phyloP scores from a whole-genome alignment of 495 filamentous ascomycete genomes.

The Rhypophila decipiens region DNA sequence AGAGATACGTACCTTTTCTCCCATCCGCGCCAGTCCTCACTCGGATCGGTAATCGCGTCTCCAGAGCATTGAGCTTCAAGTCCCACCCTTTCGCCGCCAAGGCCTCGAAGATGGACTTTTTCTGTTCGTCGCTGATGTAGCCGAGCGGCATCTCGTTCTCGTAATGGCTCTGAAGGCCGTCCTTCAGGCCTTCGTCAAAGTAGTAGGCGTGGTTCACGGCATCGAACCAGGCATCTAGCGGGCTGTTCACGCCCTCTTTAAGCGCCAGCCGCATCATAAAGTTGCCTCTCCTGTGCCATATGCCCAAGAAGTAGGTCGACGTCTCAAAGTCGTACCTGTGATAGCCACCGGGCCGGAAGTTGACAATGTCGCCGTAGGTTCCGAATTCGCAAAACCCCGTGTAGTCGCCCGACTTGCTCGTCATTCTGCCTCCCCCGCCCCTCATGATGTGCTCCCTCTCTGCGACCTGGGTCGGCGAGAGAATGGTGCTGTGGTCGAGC shows the following conservation, averaged over 20 bases:
- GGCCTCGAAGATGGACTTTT: conserved; percentile 22
- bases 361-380: conserved; percentile 33
- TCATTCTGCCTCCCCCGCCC: conserved; percentile 31
- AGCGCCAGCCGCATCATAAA: conserved; percentile 55
- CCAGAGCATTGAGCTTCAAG: conserved; percentile 34
- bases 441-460: conserved; percentile 67
- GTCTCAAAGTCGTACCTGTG: conserved; percentile 47
- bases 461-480: conserved; percentile 59
- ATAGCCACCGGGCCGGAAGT: conserved; percentile 30
- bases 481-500: conserved; percentile 42
- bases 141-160: conserved; percentile 31
- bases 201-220: conserved; percentile 54
- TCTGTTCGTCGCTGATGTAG: conserved; percentile 29
- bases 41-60: conserved; percentile 31
- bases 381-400: conserved; percentile 39
- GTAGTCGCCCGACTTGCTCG: conserved; percentile 40
- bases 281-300: conserved; percentile 30
- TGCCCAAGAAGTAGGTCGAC: conserved; percentile 51
- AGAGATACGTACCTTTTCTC: conserved; percentile 27
- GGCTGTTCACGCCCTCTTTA: conserved; percentile 50
- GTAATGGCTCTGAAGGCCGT: conserved; percentile 24
- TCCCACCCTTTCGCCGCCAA: conserved; percentile 39
- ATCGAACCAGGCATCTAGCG: conserved; percentile 69
- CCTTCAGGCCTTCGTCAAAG: conserved; percentile 29
- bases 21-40: conserved; percentile 22